Conservation (phyloP, 345 rosid genomes). For the Iberis pinnata region DNA sequence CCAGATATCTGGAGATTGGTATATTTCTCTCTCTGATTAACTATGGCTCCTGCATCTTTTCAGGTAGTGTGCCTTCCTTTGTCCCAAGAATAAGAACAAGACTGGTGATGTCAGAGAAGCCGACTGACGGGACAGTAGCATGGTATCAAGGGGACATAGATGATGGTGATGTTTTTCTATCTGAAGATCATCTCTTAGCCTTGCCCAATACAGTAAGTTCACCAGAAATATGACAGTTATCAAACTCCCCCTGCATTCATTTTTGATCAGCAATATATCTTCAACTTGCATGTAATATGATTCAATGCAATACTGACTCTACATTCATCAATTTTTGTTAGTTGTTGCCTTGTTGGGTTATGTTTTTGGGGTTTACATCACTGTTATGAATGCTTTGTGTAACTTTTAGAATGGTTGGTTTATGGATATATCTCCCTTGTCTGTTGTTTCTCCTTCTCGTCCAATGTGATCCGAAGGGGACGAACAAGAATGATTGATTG, state of each 20-base stretch:
- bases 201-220: constrained; percentile 79
- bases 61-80: constrained; percentile 30
- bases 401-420: constrained; percentile 6
- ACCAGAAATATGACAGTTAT: neutral
- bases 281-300: constrained; percentile 19
- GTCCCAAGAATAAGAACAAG: constrained; percentile 41
- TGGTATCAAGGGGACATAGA: constrained; percentile 75
- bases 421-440: constrained; percentile 13
- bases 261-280: constrained; percentile 11
- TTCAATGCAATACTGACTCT: constrained; percentile 4
- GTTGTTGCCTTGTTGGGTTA: constrained; percentile 12
- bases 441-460: constrained; percentile 8
- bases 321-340: constrained; percentile 7
- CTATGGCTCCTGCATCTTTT: constrained; percentile 21
- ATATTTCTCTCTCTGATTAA: constrained; percentile 3
- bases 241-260: constrained; percentile 6
- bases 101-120: constrained; percentile 74
- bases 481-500: constrained; percentile 3
- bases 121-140: constrained; percentile 74
- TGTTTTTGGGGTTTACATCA: constrained; percentile 5
- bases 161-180: constrained; percentile 54
- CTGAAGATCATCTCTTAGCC: constrained; percentile 66
- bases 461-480: neutral
- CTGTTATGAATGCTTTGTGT: constrained; percentile 9
- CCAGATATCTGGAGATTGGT: constrained; percentile 16